A percentile compares a stretch with the other conserved stretches of the same genome.
Conservation (phyloP, 2,329 filamentous ascomycete genomes). For the Fusarium pseudocircinatum region DNA sequence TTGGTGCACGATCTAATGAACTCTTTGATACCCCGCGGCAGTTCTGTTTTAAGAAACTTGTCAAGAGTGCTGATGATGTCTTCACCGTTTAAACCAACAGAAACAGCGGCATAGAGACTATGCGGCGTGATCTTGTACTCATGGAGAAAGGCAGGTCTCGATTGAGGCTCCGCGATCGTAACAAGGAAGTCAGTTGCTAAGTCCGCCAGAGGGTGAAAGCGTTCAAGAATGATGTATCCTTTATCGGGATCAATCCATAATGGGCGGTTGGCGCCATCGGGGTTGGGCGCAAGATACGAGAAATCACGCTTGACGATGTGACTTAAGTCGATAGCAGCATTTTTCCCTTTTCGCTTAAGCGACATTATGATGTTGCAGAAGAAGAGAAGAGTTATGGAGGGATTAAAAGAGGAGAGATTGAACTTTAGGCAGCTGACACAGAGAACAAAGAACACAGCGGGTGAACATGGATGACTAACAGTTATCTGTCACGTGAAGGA, state of each 20-base stretch:
- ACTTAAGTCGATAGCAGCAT: neutral
- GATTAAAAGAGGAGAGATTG: neutral
- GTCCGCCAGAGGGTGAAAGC: constrained; percentile 86
- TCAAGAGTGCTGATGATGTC: constrained; percentile 93
- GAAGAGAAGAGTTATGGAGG: no score
- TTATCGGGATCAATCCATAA: constrained; percentile 92
- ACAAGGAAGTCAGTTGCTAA: constrained; percentile 95
- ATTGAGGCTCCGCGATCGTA: constrained; percentile 92
- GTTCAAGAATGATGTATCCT: constrained; percentile 90
- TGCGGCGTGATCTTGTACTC: constrained; percentile 95
- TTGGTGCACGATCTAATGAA: constrained; percentile 85
- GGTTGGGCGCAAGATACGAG: constrained; percentile 83
- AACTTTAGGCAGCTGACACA: neutral
- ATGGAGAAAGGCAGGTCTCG: constrained; percentile 88
- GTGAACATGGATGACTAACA: neutral
- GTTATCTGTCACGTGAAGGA: neutral
- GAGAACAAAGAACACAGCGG: neutral
- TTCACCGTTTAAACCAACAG: constrained; percentile 84
- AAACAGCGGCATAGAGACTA: constrained; percentile 94
- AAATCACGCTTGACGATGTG: constrained; percentile 67
- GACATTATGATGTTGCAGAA: neutral
- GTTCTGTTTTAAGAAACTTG: constrained; percentile 85
- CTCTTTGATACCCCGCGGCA: constrained; percentile 79
- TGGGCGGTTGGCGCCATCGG: constrained; percentile 85
- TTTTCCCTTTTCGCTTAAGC: neutral